A percentile compares a stretch with the other conserved stretches of the same genome.
phyloP scores from a whole-genome alignment of 768 basidiomycete genomes.

The Suillus ampliporus region DNA sequence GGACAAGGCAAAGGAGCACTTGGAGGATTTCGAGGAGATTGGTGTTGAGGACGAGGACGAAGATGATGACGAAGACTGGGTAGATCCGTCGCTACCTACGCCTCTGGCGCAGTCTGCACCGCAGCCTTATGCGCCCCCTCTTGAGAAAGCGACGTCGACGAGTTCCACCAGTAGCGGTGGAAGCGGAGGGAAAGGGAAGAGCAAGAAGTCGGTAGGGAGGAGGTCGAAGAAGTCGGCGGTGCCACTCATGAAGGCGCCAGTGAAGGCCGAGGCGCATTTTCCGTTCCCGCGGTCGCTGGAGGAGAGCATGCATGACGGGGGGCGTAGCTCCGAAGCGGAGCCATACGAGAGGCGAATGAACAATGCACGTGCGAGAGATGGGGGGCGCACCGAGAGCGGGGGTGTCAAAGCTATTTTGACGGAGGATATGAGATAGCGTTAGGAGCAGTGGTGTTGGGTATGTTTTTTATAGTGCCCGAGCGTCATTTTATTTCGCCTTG shows the following conservation, averaged over 20 bases:
- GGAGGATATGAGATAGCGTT: slow-evolving; percentile 34
- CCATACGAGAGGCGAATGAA: slow-evolving; percentile 63
- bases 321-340: slow-evolving; percentile 21
- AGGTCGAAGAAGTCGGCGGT: slow-evolving; percentile 45
- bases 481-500: slow-evolving; percentile 17
- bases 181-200: slow-evolving; percentile 37
- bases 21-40: slow-evolving; percentile 35
- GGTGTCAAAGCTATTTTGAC: slow-evolving; percentile 79
- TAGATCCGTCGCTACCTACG: slow-evolving; percentile 63
- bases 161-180: slow-evolving; percentile 29
- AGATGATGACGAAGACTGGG: slow-evolving; percentile 64
- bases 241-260: slow-evolving; percentile 44
- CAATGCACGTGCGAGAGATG: slow-evolving; percentile 74
- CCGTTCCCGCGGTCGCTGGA: slow-evolving; percentile 67
- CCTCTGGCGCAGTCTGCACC: slow-evolving; percentile 32
- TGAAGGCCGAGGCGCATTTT: slow-evolving; percentile 48
- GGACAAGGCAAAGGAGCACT: slow-evolving; percentile 33
- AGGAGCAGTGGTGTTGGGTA: slow-evolving; percentile 23
- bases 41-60: slow-evolving; percentile 39
- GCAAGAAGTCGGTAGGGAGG: slow-evolving; percentile 31
- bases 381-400: slow-evolving; percentile 84
- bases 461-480: slow-evolving; percentile 8
- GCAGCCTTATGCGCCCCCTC: slow-evolving; percentile 33
- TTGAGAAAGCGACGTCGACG: slow-evolving; percentile 33
- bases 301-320: slow-evolving; percentile 38